phyloP scores from a whole-genome alignment of 345 rosid species.

The Mercurialis annua region DNA sequence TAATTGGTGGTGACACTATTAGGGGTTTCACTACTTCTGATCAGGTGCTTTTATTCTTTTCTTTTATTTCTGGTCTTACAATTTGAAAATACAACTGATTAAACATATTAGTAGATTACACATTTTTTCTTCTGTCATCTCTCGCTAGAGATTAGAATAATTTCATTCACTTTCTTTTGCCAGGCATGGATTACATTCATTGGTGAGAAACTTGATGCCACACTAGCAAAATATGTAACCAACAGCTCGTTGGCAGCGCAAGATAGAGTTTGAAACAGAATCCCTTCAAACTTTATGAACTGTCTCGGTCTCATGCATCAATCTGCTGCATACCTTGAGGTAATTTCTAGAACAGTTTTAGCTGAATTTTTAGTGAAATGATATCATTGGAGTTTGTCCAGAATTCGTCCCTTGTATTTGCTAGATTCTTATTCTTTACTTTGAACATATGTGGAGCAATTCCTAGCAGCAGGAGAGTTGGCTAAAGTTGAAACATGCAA shows the following conservation, averaged over 20 bases:
- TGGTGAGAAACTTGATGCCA: slow-evolving; percentile 81
- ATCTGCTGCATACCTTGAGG: slow-evolving; percentile 18
- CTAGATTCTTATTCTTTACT: not conserved
- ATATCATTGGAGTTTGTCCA: not conserved
- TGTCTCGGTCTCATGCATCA: slow-evolving; percentile 5
- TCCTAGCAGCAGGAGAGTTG: not conserved
- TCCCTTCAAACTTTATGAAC: not conserved
- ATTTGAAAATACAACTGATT: not conserved
- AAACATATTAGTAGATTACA: not conserved
- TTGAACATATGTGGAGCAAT: slow-evolving; percentile 4
- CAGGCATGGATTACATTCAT: slow-evolving; percentile 84
- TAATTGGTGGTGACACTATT: slow-evolving; percentile 85
- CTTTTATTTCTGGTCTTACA: not conserved
- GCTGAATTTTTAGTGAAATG: not conserved
- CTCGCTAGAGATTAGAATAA: not conserved
- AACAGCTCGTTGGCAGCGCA: slow-evolving; percentile 26
- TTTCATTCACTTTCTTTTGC: not conserved
- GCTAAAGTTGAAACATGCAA: not conserved
- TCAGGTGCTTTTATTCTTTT: slow-evolving; percentile 47
- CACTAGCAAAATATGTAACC: slow-evolving; percentile 45
- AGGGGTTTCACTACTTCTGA: slow-evolving; percentile 88
- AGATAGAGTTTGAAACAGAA: slow-evolving; percentile 28
- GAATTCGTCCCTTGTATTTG: not conserved
- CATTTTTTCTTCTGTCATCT: not conserved
- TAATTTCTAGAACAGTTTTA: slow-evolving; percentile 14